Evolutionary conservation across 805 yeast genomes (phyloP).

Genomic region (Yarrowia phangngaensis): DNA sequence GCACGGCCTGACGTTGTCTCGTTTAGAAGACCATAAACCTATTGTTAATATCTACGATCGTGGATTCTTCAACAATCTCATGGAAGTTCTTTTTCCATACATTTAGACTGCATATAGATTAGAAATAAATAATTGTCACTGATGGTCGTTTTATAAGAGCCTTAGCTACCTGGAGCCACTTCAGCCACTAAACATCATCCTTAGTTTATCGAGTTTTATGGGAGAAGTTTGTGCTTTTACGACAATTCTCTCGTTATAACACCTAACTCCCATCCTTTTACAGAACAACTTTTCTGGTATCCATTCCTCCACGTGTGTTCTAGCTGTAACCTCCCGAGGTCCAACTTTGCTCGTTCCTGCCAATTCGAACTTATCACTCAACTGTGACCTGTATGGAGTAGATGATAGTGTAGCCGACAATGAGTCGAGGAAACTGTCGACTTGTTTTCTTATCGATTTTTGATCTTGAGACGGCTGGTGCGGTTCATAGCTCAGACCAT

Average conservation of each 20-base stretch:
- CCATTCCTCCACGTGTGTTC: conserved; percentile 5
- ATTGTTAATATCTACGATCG: conserved; percentile 43
- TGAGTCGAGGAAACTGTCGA: conserved; percentile 3
- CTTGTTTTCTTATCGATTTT: background rate
- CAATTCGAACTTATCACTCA: conserved; percentile 4
- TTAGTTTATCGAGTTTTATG: background rate
- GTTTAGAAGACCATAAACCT: conserved; percentile 34
- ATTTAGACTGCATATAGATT: background rate
- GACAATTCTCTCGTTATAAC: background rate
- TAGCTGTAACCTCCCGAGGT: background rate
- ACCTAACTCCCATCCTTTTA: conserved; percentile 6
- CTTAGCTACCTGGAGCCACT: too few relatives aligned
- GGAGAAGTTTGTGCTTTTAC: too few relatives aligned
- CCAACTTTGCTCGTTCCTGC: background rate
- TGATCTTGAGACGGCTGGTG: background rate
- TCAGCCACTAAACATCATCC: background rate
- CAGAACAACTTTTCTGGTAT: conserved; percentile 1
- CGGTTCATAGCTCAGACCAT: background rate
- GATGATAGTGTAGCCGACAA: background rate
- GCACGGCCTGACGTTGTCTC: conserved; percentile 30
- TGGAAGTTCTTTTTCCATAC: conserved; percentile 6
- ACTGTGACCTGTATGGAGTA: background rate
- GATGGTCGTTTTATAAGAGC: too few relatives aligned
- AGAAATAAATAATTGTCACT: background rate
- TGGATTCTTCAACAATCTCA: conserved; percentile 37